Percentiles rank a stretch among this genome's conserved stretches.
These are phyloP conservation scores for Remersonia thermophila DNA, from an alignment of 2,329 filamentous ascomycete genomes.

Conservation along the genomic window DNA sequence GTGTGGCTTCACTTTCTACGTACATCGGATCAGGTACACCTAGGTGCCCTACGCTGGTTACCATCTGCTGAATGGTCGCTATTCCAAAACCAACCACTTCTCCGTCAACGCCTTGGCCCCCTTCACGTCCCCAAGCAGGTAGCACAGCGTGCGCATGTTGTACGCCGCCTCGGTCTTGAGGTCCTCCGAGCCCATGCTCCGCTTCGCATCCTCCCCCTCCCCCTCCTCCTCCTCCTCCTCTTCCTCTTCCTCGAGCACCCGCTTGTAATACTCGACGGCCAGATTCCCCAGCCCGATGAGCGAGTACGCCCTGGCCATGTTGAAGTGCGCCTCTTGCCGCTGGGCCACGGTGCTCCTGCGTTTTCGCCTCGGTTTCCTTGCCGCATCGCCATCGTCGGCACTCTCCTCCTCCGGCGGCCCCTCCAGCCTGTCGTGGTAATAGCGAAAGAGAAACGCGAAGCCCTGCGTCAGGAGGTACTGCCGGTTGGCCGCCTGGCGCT, in stretches of 20 bases:
- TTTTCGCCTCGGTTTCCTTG: slow-evolving; percentile 5
- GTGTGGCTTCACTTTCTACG: no score
- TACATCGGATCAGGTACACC: no score
- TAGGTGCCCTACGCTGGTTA: no score
- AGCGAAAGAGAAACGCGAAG: slow-evolving; percentile 64
- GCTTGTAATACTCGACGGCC: slow-evolving; percentile 57
- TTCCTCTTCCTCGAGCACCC: slow-evolving; percentile 30
- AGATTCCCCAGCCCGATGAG: slow-evolving; percentile 60
- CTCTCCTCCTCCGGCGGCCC: slow-evolving; percentile 18
- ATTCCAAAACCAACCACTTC: slow-evolving; percentile 37
- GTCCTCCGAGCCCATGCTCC: slow-evolving; percentile 33
- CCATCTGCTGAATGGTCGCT: no score
- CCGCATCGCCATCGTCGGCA: not conserved
- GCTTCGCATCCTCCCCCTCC: slow-evolving; percentile 15
- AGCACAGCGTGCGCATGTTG: slow-evolving; percentile 57
- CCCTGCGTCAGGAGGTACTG: slow-evolving; percentile 83
- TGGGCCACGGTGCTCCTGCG: slow-evolving; percentile 22
- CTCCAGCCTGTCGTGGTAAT: slow-evolving; percentile 47
- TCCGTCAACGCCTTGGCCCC: slow-evolving; percentile 49
- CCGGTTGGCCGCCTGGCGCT: slow-evolving; percentile 78
- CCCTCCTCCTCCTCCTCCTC: slow-evolving; percentile 4
- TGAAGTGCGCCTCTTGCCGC: slow-evolving; percentile 69
- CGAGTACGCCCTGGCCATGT: slow-evolving; percentile 66
- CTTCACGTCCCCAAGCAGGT: slow-evolving; percentile 48
- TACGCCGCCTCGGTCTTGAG: slow-evolving; percentile 61